Base-by-base conservation (phyloP, 1,284 basidiomycete genomes). In the Trichosporon coremiiforme region DNA sequence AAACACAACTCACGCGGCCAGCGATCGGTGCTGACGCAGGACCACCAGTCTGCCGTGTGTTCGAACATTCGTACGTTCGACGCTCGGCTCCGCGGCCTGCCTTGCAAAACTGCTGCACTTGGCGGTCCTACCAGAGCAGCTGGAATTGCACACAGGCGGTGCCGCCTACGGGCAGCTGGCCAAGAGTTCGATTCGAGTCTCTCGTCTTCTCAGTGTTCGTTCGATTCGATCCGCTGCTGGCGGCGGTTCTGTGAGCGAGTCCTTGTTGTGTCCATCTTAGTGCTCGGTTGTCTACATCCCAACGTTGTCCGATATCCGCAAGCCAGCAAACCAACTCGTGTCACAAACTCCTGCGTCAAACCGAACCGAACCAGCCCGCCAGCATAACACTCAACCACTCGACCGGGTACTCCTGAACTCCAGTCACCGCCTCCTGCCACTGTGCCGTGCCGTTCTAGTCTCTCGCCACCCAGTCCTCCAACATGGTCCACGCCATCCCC, bases 221-320 rank as follows among this genome's bases (percentile, higher is more conserved):
- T 53, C 50, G 50, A 53, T 10, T 20, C 22, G 50, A 53, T 20
- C 50, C 20, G 20, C 50, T 53, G 50, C 20, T 53, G 50, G 50
- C 50, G 20, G 50, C 50, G 50, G 50, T 22, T 22, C 17, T 25
- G 50, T 20, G 47, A 53, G 50, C 20, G n/a, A 25, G 50, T 10
- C 20, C 50, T 53, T 53, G n/a, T 20, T 25, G 50, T 53, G 50
- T 53, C 50, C 22, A 22, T 3, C 50, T 22, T 8, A 25, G 4
- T 35, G 33, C 50, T 47, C 50, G 22, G 50, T 53, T 25, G 50
- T 53, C 50, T 53, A 45, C 41, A 45, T 45, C 41, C 41, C 41
- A n/a, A 45, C 41, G 41, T 45, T 45, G 41, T 45, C 17, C 50
- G 50, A 53, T 53, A 53, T 22, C 50, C 41, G 17, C 41, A 35